Evolutionary conservation across 768 basidiomycete species (phyloP).

Genomic region (Boletus rubroflammeus): DNA sequence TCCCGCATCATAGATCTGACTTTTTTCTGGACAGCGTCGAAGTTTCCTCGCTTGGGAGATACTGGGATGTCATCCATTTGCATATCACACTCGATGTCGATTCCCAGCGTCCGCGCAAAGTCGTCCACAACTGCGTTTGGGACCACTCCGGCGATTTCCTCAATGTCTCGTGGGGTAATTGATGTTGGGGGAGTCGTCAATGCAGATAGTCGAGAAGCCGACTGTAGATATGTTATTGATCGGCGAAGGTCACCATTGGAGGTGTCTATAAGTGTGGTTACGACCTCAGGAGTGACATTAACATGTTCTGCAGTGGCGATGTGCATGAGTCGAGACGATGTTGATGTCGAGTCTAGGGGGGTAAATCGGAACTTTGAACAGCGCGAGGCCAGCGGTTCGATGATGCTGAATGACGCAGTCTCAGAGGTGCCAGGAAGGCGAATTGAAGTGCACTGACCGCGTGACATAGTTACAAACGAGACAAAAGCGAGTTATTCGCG

Average conservation of each 20-base stretch:
- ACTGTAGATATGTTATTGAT: conserved; percentile 96
- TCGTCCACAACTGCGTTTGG: conserved; percentile 67
- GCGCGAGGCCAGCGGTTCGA: conserved; percentile 96
- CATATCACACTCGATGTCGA: conserved; percentile 60
- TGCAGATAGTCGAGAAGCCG: conserved; percentile 82
- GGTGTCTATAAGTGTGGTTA: conserved; percentile 69
- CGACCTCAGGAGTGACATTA: conserved; percentile 50
- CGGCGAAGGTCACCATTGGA: conserved; percentile 94
- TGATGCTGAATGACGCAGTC: conserved; percentile 60
- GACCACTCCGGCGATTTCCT: conserved; percentile 96
- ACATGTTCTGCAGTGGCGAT: conserved; percentile 80
- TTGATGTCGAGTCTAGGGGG: conserved; percentile 78
- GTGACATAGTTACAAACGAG: conserved; percentile 99
- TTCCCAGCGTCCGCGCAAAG: conserved; percentile 68
- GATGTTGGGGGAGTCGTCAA: conserved; percentile 68
- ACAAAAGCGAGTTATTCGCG: conserved; percentile 95
- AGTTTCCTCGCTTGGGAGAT: conserved; percentile 36
- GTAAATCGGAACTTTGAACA: conserved; percentile 99
- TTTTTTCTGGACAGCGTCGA: conserved; percentile 60
- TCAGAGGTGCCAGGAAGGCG: neutral
- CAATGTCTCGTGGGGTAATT: conserved; percentile 76
- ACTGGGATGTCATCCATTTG: conserved; percentile 39
- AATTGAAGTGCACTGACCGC: conserved; percentile 52
- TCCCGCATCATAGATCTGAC: conserved; percentile 79
- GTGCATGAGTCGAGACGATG: conserved; percentile 67